Conservation (phyloP, 768 basidiomycete genomes). For the Tephrocybe sp. region DNA sequence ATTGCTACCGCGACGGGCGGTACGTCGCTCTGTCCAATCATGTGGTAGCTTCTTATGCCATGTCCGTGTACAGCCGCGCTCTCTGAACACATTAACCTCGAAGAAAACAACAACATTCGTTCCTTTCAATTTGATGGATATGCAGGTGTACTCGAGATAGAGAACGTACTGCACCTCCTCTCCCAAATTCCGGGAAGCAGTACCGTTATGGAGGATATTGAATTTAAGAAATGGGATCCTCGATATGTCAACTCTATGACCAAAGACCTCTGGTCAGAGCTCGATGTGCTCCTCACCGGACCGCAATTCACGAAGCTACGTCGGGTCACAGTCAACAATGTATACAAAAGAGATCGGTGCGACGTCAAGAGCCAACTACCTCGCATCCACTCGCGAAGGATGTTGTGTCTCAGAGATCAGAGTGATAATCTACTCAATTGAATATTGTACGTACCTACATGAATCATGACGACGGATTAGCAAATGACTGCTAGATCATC, state of each 20-base stretch:
- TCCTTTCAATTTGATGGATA: not conserved
- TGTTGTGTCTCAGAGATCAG: slow-evolving; percentile 2
- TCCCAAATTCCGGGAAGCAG: not conserved
- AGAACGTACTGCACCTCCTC: slow-evolving; percentile 1
- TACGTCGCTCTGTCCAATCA: not conserved
- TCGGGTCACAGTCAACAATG: slow-evolving; percentile 1
- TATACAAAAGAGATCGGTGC: not conserved
- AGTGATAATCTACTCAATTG: not conserved
- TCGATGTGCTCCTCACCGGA: not conserved
- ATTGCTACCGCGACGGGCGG: not conserved
- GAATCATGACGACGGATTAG: no score
- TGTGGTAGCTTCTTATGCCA: not conserved
- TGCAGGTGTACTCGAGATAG: not conserved
- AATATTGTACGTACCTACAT: no score
- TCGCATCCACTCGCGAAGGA: not conserved
- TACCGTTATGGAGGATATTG: not conserved
- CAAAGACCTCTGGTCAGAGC: not conserved
- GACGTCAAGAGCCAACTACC: not conserved
- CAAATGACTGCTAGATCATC: no score
- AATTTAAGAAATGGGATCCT: not conserved
- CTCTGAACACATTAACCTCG: not conserved
- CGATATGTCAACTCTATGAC: not conserved
- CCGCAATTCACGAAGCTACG: not conserved
- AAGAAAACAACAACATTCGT: not conserved
- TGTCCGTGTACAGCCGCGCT: not conserved